phyloP scores from a whole-genome alignment of 768 basidiomycete genomes.

The Boletus tomentosulus region DNA sequence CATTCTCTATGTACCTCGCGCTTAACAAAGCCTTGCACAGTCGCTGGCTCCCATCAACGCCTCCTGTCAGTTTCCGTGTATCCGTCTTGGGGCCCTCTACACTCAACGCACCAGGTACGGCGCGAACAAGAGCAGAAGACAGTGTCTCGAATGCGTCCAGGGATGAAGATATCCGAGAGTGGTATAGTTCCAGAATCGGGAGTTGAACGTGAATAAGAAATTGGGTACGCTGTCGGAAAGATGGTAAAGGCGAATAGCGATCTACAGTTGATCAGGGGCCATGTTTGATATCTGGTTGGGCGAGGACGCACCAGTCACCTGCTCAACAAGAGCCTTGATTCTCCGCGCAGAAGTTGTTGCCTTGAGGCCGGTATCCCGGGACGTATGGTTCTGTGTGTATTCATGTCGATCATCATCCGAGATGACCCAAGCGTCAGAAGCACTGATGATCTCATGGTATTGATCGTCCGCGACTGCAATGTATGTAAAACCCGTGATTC shows the following conservation, averaged over 20 bases:
- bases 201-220: conserved; percentile 86
- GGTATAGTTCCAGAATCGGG: conserved; percentile 76
- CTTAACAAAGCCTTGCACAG: conserved; percentile 85
- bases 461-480: conserved; percentile 78
- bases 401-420: conserved; percentile 58
- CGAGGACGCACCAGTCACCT: conserved; percentile 70
- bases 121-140: conserved; percentile 81
- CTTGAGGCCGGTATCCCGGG: conserved; percentile 40
- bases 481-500: background rate
- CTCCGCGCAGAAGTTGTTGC: conserved; percentile 83
- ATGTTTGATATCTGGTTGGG: background rate
- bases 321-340: conserved; percentile 82
- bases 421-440: conserved; percentile 83
- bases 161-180: conserved; percentile 72
- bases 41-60: conserved; percentile 77
- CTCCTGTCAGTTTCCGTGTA: conserved; percentile 66
- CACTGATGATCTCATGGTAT: conserved; percentile 77
- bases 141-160: conserved; percentile 93
- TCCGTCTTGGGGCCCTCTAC: conserved; percentile 45
- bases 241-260: conserved; percentile 86
- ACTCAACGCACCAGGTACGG: conserved; percentile 87
- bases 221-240: conserved; percentile 67
- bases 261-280: conserved; percentile 41
- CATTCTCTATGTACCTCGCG: conserved; percentile 63
- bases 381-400: conserved; percentile 26